A percentile compares a stretch with the other conserved stretches of the same genome.
These are phyloP conservation scores for Rhodotorula graminis DNA, from an alignment of 768 basidiomycete genomes.

Conservation along the genomic window DNA sequence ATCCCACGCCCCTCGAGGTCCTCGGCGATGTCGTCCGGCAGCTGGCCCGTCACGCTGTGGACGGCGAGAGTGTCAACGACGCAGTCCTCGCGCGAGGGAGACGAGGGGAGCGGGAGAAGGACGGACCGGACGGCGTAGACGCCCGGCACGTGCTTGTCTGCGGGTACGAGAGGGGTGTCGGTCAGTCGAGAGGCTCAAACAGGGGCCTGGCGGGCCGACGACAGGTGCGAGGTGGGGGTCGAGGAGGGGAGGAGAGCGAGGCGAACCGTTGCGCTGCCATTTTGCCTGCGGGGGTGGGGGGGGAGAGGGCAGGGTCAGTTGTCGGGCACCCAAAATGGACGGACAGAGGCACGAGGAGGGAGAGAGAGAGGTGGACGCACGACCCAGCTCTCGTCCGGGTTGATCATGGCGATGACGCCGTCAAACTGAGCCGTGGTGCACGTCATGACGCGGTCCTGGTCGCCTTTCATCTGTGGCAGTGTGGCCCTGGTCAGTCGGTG, in stretches of 20 bases:
- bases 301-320: background rate
- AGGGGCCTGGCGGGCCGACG: background rate
- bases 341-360: background rate
- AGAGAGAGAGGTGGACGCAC: conserved; percentile 42
- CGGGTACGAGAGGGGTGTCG: background rate
- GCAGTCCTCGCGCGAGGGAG: no score
- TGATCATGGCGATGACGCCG: conserved; percentile 79
- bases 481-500: background rate
- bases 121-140: conserved; percentile 76
- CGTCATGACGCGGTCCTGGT: conserved; percentile 68
- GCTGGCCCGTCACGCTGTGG: conserved; percentile 62
- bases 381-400: conserved; percentile 88
- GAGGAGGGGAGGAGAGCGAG: conserved; percentile 32
- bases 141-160: conserved; percentile 84
- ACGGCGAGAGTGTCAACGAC: background rate
- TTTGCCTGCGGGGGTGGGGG: conserved; percentile 49
- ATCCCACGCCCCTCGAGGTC: conserved; percentile 72
- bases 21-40: conserved; percentile 77
- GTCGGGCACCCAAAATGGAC: no score
- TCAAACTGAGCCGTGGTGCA: conserved; percentile 93
- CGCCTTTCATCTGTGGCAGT: conserved; percentile 70
- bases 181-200: background rate
- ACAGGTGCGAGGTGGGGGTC: conserved; percentile 1
- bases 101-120: background rate
- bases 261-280: conserved; percentile 87